These are phyloP conservation scores for Skeletonema costatum DNA, from an alignment of 108 stramenopile genomes.

Conservation along the genomic window DNA sequence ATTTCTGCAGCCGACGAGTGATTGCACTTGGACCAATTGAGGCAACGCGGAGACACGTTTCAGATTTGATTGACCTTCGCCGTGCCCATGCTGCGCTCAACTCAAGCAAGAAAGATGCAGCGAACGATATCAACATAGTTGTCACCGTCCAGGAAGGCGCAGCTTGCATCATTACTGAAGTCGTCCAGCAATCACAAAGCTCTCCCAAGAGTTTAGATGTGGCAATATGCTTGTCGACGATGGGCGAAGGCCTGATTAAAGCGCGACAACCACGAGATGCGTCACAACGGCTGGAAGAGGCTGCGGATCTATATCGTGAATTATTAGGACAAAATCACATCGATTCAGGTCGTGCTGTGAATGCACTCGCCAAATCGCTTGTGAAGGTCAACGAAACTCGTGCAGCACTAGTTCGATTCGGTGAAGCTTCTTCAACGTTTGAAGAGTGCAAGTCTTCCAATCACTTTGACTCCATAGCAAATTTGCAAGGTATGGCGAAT, in stretches of 20 bases:
- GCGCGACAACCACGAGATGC: conserved; percentile 78
- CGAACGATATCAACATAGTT: conserved; percentile 56
- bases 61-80: conserved; percentile 78
- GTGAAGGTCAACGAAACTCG: conserved; percentile 77
- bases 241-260: conserved; percentile 84
- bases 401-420: conserved; percentile 75
- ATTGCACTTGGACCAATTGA: conserved; percentile 75
- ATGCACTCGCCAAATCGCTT: conserved; percentile 77
- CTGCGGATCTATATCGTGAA: conserved; percentile 68
- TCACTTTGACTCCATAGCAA: conserved; percentile 83
- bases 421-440: conserved; percentile 82
- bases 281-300: conserved; percentile 80
- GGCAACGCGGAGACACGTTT: conserved; percentile 79
- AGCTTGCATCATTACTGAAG: conserved; percentile 71
- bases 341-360: conserved; percentile 71
- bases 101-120: conserved; percentile 11
- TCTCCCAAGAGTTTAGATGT: conserved; percentile 65
- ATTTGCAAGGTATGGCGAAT: conserved; percentile 80
- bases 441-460: conserved; percentile 79
- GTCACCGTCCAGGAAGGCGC: conserved; percentile 74
- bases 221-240: conserved; percentile 81
- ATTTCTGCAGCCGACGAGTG: conserved; percentile 75
- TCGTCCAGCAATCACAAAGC: conserved; percentile 51
- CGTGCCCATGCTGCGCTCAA: conserved; percentile 31
- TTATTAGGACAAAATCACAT: conserved; percentile 70